Evolutionary conservation across 2,329 filamentous ascomycete genomes (phyloP).

Genomic region (Bisporella sp.): DNA sequence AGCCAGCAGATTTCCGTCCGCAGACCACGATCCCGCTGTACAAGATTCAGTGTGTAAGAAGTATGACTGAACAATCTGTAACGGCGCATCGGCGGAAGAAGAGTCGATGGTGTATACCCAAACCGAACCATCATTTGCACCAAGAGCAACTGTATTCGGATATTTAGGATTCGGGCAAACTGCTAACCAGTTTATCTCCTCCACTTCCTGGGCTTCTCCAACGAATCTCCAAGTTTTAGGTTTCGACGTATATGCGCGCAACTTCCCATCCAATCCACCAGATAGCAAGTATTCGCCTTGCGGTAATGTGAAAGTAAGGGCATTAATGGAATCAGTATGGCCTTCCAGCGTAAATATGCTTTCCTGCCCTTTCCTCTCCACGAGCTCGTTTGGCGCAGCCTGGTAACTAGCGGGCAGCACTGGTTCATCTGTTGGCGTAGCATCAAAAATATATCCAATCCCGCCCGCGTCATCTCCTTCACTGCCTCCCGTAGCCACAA

Average conservation of each 20-base stretch:
- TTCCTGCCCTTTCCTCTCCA: constrained; percentile 53
- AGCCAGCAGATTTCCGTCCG: constrained; percentile 77
- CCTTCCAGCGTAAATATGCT: constrained; percentile 73
- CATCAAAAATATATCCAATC: constrained; percentile 80
- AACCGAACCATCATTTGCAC: constrained; percentile 83
- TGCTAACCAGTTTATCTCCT: constrained; percentile 88
- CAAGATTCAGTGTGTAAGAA: constrained; percentile 82
- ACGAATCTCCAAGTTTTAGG: constrained; percentile 58
- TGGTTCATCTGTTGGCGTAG: constrained; percentile 55
- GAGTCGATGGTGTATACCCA: constrained; percentile 91
- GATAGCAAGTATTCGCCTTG: constrained; percentile 79
- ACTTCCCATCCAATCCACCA: constrained; percentile 77
- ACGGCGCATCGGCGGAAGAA: constrained; percentile 49
- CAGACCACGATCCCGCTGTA: constrained; percentile 86
- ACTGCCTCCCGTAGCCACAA: constrained; percentile 80
- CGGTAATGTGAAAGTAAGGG: constrained; percentile 76
- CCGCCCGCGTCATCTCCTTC: constrained; percentile 57
- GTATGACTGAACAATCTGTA: constrained; percentile 84
- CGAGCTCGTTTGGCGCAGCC: constrained; percentile 52
- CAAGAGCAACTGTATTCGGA: constrained; percentile 78
- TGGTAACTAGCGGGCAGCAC: constrained; percentile 73
- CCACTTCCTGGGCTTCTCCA: constrained; percentile 78
- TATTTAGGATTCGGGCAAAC: constrained; percentile 65
- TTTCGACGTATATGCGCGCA: constrained; percentile 61
- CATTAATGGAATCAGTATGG: constrained; percentile 86